Evolutionary conservation across 441 rosid species (phyloP).

Genomic region (Gossypium davidsonii): DNA sequence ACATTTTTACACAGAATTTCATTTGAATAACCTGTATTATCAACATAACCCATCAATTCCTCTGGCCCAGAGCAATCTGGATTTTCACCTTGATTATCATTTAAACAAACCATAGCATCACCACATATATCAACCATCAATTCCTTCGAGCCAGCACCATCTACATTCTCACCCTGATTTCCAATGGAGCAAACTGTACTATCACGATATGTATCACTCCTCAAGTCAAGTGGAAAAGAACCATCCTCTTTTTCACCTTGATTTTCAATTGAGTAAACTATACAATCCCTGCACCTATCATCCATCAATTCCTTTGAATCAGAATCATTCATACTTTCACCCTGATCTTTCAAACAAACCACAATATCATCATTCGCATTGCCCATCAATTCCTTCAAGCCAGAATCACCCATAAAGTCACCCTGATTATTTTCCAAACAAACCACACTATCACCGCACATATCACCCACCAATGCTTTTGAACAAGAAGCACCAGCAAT

Average conservation of each 20-base stretch:
- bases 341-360: not conserved
- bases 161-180: slow-evolving; percentile 1
- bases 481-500: not conserved
- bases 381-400: slow-evolving; percentile 8
- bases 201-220: not conserved
- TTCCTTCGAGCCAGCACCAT: not conserved
- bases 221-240: not conserved
- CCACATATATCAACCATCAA: not conserved
- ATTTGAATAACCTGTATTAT: not conserved
- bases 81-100: slow-evolving; percentile 12
- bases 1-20: slow-evolving; percentile 1
- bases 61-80: slow-evolving; percentile 12
- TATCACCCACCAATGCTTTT: not conserved
- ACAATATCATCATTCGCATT: not conserved
- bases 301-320: not conserved
- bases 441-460: not conserved
- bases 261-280: slow-evolving; percentile 1
- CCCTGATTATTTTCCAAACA: slow-evolving; percentile 7
- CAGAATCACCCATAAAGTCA: slow-evolving; percentile 14
- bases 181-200: slow-evolving; percentile 2
- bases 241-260: not conserved
- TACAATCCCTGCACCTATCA: not conserved
- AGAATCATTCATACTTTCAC: not conserved
- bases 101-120: not conserved
- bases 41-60: slow-evolving; percentile 8